These are phyloP conservation scores for Cordyceps javanica DNA, from an alignment of 2,329 filamentous ascomycete genomes.

Conservation along the genomic window DNA sequence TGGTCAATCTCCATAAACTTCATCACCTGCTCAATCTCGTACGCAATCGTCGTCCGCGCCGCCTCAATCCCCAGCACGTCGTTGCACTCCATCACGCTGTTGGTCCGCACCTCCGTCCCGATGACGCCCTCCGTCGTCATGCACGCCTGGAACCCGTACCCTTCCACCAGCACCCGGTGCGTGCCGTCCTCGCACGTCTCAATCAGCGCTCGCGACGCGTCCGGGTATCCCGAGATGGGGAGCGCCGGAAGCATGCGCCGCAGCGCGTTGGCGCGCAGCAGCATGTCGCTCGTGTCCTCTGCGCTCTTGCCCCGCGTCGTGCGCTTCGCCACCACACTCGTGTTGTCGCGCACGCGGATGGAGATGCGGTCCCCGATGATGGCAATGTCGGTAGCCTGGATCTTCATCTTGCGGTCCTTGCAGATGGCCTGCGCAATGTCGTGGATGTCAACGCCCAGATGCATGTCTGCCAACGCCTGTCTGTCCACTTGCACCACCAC, in stretches of 20 bases:
- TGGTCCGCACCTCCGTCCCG: conserved; percentile 66
- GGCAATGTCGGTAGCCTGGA: conserved; percentile 59
- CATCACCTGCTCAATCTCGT: conserved; percentile 88
- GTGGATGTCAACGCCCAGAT: conserved; percentile 67
- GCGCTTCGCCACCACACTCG: conserved; percentile 41
- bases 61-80: conserved; percentile 93
- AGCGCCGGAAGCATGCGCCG: conserved; percentile 76
- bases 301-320: conserved; percentile 40
- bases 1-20: conserved; percentile 92
- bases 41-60: conserved; percentile 79
- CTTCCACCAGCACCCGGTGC: conserved; percentile 79
- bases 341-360: conserved; percentile 60
- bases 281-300: conserved; percentile 42
- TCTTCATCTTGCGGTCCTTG: conserved; percentile 76
- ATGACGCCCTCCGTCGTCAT: conserved; percentile 92
- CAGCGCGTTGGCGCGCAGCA: conserved; percentile 76
- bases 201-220: conserved; percentile 81
- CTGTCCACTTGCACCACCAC: conserved; percentile 78
- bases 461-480: conserved; percentile 70
- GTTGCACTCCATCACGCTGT: conserved; percentile 84
- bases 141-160: conserved; percentile 81
- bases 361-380: conserved; percentile 59
- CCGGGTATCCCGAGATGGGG: conserved; percentile 84
- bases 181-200: conserved; percentile 67
- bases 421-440: conserved; percentile 75